Evolutionary conservation across 768 basidiomycete species (phyloP), one percentile per base, ranked within the genome.

Genomic region (Floccularia luteovirens): DNA sequence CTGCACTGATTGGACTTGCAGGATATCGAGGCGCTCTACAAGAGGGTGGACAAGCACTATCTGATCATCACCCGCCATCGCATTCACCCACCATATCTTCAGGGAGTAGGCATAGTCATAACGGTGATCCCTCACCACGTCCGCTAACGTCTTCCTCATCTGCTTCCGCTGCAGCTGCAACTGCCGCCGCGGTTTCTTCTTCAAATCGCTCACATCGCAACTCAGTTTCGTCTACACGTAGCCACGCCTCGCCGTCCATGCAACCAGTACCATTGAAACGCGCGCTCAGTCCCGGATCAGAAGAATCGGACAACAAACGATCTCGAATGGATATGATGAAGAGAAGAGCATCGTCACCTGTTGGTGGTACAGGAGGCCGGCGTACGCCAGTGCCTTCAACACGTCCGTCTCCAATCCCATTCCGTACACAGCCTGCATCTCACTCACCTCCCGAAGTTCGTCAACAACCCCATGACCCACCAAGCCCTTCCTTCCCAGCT

Each of bases 1-100:
- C 90, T 48, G 77, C 87, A 0, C 64, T 96, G 24, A 87, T 96
- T 60, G 77, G 73, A 2, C 68, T 96, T 43, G 61, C 82, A 49
- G 47, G 57, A 19, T 66, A 63, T 48, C 60, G 70, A 30, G 53
- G 36, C n/a, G n/a, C n/a, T n/a, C n/a, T n/a, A n/a, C n/a, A n/a
- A n/a, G n/a, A n/a, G n/a, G n/a, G n/a, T n/a, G n/a, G n/a, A n/a
- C n/a, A n/a, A n/a, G n/a, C 61, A 28, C 48, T 50, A 17, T 42
- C 48, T 14, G 62, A 58, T 39, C 70, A 58, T 39, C 44, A 20
- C 41, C 46, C 25, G 24, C 61, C 63, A 38, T 59, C 67, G 22
- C 76, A 77, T 36, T 79, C 81, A 0, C 77, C 78, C 1, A 74
- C 77, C 4, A 60, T 76, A 27, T 80, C 78, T 3, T 68, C 69